A percentile compares a stretch with the other conserved stretches of the same genome.
Conservation (phyloP, 2,329 filamentous ascomycete genomes). For the Raffaelea albimanens region DNA sequence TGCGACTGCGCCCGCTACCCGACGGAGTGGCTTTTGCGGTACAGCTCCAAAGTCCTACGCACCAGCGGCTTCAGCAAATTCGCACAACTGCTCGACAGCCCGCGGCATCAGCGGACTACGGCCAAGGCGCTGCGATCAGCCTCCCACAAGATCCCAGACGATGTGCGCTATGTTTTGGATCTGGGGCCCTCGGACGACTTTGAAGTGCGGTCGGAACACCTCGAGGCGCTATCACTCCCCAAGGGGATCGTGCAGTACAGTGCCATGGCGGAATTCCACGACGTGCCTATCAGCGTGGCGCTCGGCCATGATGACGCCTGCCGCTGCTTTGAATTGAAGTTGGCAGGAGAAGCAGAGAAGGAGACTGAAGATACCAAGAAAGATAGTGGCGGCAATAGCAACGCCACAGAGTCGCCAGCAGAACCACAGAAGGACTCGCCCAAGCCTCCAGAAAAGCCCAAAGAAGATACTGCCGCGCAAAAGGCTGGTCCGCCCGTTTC, state of each 20-base stretch:
- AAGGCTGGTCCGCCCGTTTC: too few relatives aligned
- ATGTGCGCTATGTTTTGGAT: slow-evolving; percentile 16
- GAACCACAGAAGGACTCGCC: too few relatives aligned
- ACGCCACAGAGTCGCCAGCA: neutral
- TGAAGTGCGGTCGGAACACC: slow-evolving; percentile 10
- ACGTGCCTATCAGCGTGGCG: slow-evolving; percentile 16
- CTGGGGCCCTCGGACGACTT: slow-evolving; percentile 12
- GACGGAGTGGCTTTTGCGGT: slow-evolving; percentile 8
- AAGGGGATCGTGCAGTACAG: slow-evolving; percentile 13
- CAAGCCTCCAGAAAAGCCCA: too few relatives aligned
- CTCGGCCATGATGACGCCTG: slow-evolving; percentile 33
- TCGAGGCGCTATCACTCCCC: slow-evolving; percentile 13
- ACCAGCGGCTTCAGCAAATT: slow-evolving; percentile 10
- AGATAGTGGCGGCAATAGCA: neutral
- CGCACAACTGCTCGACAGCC: slow-evolving; percentile 8
- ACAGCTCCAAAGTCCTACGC: slow-evolving; percentile 9
- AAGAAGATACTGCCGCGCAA: too few relatives aligned
- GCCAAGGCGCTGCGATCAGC: neutral
- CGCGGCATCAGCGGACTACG: slow-evolving; percentile 7
- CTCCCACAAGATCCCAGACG: slow-evolving; percentile 7
- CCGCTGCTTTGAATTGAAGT: slow-evolving; percentile 15
- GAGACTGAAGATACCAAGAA: neutral
- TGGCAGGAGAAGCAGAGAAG: neutral
- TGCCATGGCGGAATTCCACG: neutral
- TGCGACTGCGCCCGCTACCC: slow-evolving; percentile 10